Base-by-base conservation (phyloP, 345 rosid species). In the Euphorbia peplus region DNA sequence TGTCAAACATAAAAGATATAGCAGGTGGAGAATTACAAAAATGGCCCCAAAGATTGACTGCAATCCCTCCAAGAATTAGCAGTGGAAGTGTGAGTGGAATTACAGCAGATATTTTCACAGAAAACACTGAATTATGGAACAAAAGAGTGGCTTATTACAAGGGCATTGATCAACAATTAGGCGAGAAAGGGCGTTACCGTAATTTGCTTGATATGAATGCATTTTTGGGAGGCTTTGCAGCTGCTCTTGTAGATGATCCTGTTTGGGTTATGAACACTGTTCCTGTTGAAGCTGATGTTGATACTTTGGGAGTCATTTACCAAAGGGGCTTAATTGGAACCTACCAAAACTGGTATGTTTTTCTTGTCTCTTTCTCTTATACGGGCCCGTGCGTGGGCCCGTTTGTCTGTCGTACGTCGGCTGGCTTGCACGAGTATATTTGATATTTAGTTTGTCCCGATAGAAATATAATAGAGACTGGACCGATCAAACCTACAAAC, bases 321-420 rank as follows among this genome's bases (percentile, higher is more conserved):
- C 95, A 95, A 71, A 90, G 99, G 8, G 99, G 99, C 18, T 64
- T 95, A 64, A 87, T 90, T 2, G 99, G 99, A 72, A 90, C 97
- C 0, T 95, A 95, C 73, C 99, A 95, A 62, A 88, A 84, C 57
- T 95, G 99, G 99, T 93, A 82, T 8, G 75, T 2, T 50, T 55
- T 55, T 14, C 21, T 56, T 0, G 12, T 44, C 50, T 44, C 9
- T 39, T 39, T 39, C 8, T 32, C 37, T 3, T 32, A 2, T 32
- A 32, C 37, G 37, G 37, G n/a, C n/a, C n/a, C n/a, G n/a, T n/a
- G n/a, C n/a, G n/a, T n/a, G n/a, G n/a, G n/a, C n/a, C n/a, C n/a
- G n/a, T n/a, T n/a, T n/a, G n/a, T n/a, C n/a, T n/a, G n/a, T n/a
- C n/a, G n/a, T n/a, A n/a, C n/a, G n/a, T n/a, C n/a, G n/a, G n/a